Conservation (phyloP, 805 yeast species). For the Barnettozyma salicaria region DNA sequence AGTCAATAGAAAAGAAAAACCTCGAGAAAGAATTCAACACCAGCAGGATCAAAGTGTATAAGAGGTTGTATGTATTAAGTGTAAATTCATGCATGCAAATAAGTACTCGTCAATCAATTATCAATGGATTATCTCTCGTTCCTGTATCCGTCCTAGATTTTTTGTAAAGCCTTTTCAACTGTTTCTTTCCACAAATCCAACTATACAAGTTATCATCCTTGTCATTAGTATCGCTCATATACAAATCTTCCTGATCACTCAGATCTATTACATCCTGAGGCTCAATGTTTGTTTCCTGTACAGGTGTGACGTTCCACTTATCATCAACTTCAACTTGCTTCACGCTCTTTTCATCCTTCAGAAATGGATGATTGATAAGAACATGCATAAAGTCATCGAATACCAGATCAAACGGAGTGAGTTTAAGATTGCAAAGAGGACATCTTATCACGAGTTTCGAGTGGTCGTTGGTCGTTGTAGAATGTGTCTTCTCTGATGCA, state of each 20-base stretch:
- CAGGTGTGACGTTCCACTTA: slow-evolving; percentile 1
- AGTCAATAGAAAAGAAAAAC: slow-evolving; percentile 31
- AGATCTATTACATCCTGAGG: slow-evolving; percentile 1
- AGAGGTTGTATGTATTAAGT: not conserved
- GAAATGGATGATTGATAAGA: slow-evolving; percentile 5
- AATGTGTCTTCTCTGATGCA: not conserved
- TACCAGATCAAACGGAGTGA: slow-evolving; percentile 2
- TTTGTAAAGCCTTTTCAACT: not conserved
- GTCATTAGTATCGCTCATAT: no score
- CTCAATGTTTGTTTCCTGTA: not conserved
- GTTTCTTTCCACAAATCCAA: no score
- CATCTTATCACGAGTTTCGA: not conserved
- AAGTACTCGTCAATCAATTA: slow-evolving; percentile 2
- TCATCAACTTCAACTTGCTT: slow-evolving; percentile 2
- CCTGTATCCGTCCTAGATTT: no score
- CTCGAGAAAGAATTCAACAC: slow-evolving; percentile 3
- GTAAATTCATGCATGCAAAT: not conserved
- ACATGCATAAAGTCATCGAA: slow-evolving; percentile 10
- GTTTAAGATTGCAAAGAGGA: slow-evolving; percentile 4
- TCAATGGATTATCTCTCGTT: slow-evolving; percentile 5
- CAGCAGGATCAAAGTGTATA: not conserved
- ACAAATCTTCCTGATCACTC: slow-evolving; percentile 4
- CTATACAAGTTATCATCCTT: no score
- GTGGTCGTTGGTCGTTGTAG: no score
- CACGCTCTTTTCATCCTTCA: not conserved